Evolutionary conservation across 306 rosid genomes (phyloP).

Genomic region (Sicyos baderoa): DNA sequence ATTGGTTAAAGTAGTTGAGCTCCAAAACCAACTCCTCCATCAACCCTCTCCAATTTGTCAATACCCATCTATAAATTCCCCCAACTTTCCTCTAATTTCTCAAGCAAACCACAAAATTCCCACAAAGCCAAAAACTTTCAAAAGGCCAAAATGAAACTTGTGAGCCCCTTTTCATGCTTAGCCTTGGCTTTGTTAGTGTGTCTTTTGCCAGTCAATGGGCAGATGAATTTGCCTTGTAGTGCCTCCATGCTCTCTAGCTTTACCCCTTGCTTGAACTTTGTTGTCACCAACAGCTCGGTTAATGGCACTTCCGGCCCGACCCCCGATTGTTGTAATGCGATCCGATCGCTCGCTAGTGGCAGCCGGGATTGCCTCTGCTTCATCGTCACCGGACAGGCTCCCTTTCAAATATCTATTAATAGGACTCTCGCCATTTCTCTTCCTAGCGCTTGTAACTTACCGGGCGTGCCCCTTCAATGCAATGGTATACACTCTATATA

Average conservation of each 20-base stretch:
- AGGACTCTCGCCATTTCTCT: constrained; percentile 67
- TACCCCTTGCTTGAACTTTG: constrained; percentile 48
- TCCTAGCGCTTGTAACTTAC: constrained; percentile 74
- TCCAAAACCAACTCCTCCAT: constrained; percentile 48
- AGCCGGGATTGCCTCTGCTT: constrained; percentile 62
- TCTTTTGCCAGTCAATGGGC: constrained; percentile 34
- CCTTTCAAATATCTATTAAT: constrained; percentile 52
- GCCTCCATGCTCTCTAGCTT: constrained; percentile 38
- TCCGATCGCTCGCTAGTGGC: constrained; percentile 39
- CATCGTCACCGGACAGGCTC: constrained; percentile 41
- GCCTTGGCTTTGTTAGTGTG: constrained; percentile 17
- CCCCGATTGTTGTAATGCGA: constrained; percentile 11
- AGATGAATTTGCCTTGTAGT: constrained; percentile 46
- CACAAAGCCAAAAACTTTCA: constrained; percentile 28
- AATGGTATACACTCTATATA: constrained; percentile 1
- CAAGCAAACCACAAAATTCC: background rate
- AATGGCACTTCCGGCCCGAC: constrained; percentile 26
- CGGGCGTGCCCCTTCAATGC: constrained; percentile 65
- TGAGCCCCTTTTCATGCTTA: constrained; percentile 12
- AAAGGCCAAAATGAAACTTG: constrained; percentile 27
- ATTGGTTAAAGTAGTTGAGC: constrained; percentile 66
- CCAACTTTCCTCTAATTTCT: background rate
- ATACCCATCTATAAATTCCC: background rate
- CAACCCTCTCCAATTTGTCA: constrained; percentile 8
- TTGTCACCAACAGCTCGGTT: constrained; percentile 45